Evolutionary conservation across 106 monocot species (phyloP).

Genomic region (Chionographis japonica): DNA sequence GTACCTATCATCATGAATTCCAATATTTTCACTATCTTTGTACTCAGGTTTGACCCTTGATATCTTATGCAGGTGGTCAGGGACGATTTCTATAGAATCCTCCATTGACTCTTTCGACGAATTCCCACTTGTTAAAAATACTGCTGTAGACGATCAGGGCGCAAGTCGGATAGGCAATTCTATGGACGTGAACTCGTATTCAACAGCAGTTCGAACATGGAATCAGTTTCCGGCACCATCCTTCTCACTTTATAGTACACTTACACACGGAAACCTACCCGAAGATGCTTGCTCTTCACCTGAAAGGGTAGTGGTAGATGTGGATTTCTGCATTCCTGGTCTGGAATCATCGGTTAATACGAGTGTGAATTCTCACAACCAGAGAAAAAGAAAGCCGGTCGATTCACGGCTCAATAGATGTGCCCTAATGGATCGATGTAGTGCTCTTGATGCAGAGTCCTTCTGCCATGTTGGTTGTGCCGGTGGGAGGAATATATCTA

Average conservation of each 20-base stretch:
- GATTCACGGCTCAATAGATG: slow-evolving; percentile 16
- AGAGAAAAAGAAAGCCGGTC: slow-evolving; percentile 54
- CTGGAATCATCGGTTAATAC: slow-evolving; percentile 36
- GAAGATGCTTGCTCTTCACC: slow-evolving; percentile 24
- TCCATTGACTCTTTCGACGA: slow-evolving; percentile 18
- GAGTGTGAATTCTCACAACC: slow-evolving; percentile 64
- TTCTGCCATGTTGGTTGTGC: slow-evolving; percentile 2
- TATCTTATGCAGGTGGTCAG: slow-evolving; percentile 31
- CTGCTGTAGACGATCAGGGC: background rate
- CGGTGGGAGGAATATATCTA: slow-evolving; percentile 1
- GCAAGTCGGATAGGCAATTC: background rate
- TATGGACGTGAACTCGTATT: slow-evolving; percentile 5
- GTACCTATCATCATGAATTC: background rate
- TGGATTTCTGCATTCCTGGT: slow-evolving; percentile 19
- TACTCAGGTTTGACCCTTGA: background rate
- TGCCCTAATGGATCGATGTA: slow-evolving; percentile 17
- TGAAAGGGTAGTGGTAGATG: slow-evolving; percentile 25
- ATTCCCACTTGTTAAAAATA: background rate
- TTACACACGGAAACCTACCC: slow-evolving; percentile 28
- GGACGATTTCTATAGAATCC: slow-evolving; percentile 5
- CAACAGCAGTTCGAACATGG: background rate
- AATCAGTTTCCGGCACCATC: background rate
- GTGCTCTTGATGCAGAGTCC: slow-evolving; percentile 16
- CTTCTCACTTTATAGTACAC: slow-evolving; percentile 18
- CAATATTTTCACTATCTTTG: background rate